Conservation (phyloP, 192 early-diverging fungal species). For the Coemansia sp. region DNA sequence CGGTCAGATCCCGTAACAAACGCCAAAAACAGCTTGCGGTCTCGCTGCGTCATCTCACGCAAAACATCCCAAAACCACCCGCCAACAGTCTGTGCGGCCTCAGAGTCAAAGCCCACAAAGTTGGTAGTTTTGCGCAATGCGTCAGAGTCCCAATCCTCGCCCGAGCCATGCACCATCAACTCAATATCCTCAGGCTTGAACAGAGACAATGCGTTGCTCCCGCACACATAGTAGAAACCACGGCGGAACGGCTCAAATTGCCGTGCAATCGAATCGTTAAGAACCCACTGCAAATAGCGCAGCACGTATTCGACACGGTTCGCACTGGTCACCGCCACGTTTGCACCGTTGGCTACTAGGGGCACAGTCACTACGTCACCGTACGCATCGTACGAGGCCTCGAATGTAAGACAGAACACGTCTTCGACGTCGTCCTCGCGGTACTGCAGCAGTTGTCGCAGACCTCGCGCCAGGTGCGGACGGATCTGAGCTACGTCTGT, state of each 20-base stretch:
- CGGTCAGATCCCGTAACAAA: slow-evolving; percentile 95
- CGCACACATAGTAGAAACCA: slow-evolving; percentile 86
- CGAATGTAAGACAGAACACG: slow-evolving; percentile 83
- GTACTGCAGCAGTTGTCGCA: slow-evolving; percentile 83
- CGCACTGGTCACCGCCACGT: slow-evolving; percentile 61
- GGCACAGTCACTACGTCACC: slow-evolving; percentile 65
- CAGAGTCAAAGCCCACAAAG: slow-evolving; percentile 50
- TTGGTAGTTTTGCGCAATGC: slow-evolving; percentile 46
- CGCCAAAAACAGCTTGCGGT: slow-evolving; percentile 74
- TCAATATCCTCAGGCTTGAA: slow-evolving; percentile 94
- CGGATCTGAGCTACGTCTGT: slow-evolving; percentile 77
- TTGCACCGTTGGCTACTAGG: slow-evolving; percentile 63
- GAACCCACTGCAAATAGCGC: slow-evolving; percentile 76
- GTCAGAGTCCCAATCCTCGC: slow-evolving; percentile 48
- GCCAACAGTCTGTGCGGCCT: slow-evolving; percentile 22
- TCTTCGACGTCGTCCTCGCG: slow-evolving; percentile 77
- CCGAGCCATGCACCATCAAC: slow-evolving; percentile 82
- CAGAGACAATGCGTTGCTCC: slow-evolving; percentile 80
- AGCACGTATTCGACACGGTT: slow-evolving; percentile 80
- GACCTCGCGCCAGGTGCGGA: slow-evolving; percentile 74
- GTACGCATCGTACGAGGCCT: slow-evolving; percentile 67
- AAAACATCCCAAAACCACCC: slow-evolving; percentile 83
- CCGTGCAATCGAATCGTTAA: slow-evolving; percentile 69
- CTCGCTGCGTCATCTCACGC: slow-evolving; percentile 60
- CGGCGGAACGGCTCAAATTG: slow-evolving; percentile 84